phyloP scores from a whole-genome alignment of 139 green algal species.

The Zygnema circumcarinatum region DNA sequence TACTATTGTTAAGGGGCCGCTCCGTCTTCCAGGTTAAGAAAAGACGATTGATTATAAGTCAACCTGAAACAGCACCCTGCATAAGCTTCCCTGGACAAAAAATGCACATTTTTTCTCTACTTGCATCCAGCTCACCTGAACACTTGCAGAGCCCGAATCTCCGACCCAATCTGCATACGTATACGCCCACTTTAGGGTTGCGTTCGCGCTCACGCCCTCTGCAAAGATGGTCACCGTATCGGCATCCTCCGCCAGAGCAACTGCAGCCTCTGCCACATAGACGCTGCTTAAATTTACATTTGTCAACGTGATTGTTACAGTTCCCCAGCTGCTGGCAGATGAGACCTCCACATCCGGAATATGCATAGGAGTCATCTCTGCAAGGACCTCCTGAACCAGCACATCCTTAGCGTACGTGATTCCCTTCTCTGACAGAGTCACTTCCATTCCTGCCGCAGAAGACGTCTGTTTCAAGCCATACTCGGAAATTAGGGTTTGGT shows the following conservation, averaged over 20 bases:
- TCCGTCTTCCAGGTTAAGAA: too few relatives aligned
- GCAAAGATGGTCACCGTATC: conserved; percentile 41
- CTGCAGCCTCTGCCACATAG: background rate
- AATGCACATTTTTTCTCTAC: too few relatives aligned
- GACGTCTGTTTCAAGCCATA: too few relatives aligned
- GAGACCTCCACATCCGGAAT: background rate
- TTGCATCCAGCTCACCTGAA: conserved; percentile 29
- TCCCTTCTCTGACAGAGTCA: conserved; percentile 22
- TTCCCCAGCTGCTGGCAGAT: background rate
- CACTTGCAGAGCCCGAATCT: conserved; percentile 6
- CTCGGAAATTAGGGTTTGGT: too few relatives aligned
- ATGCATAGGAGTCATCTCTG: conserved; percentile 33
- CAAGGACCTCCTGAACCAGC: conserved; percentile 38
- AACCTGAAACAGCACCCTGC: too few relatives aligned
- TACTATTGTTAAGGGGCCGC: too few relatives aligned
- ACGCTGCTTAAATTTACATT: background rate
- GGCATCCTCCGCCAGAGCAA: conserved; percentile 3
- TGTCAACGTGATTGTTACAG: background rate
- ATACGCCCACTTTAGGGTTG: conserved; percentile 22
- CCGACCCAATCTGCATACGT: background rate
- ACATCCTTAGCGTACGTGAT: conserved; percentile 48
- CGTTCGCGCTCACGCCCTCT: conserved; percentile 19
- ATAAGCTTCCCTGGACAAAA: too few relatives aligned
- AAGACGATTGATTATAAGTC: too few relatives aligned
- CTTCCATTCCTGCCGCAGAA: conserved; percentile 18